These are phyloP conservation scores for Didymella sp. DNA, from an alignment of 2,329 filamentous ascomycete species.

Conservation along the genomic window DNA sequence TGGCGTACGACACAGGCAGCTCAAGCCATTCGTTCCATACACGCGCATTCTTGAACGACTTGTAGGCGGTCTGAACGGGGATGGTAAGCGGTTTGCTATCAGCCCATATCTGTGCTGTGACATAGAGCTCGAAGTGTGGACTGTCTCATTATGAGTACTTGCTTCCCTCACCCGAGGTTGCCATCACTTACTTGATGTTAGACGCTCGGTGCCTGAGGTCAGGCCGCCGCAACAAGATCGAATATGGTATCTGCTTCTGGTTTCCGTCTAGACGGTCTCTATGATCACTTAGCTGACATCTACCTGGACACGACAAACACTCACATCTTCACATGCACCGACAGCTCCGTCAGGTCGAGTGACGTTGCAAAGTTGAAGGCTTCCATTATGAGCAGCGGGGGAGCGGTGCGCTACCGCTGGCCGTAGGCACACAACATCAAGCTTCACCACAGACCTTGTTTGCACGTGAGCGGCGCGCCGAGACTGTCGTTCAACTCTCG, in stretches of 20 bases:
- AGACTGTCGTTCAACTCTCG: background rate
- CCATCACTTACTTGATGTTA: slow-evolving; percentile 68
- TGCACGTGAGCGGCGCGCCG: background rate
- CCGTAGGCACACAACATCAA: slow-evolving; percentile 30
- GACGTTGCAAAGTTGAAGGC: slow-evolving; percentile 95
- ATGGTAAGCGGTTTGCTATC: slow-evolving; percentile 95
- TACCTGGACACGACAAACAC: slow-evolving; percentile 25
- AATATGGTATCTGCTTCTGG: slow-evolving; percentile 76
- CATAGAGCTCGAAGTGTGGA: slow-evolving; percentile 85
- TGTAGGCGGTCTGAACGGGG: slow-evolving; percentile 90
- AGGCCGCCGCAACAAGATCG: slow-evolving; percentile 77
- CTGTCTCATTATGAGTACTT: slow-evolving; percentile 52
- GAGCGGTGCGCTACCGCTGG: slow-evolving; percentile 30
- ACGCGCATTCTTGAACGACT: slow-evolving; percentile 75
- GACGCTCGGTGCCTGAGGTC: slow-evolving; percentile 88
- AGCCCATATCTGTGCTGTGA: slow-evolving; percentile 92
- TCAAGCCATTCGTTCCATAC: slow-evolving; percentile 97
- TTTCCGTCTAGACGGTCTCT: slow-evolving; percentile 80
- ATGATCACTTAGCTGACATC: slow-evolving; percentile 31
- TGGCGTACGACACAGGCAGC: slow-evolving; percentile 82
- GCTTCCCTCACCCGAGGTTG: background rate
- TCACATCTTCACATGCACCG: slow-evolving; percentile 70
- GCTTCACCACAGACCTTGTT: background rate
- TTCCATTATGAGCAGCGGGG: slow-evolving; percentile 69
- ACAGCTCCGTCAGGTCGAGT: slow-evolving; percentile 74